phyloP scores from a whole-genome alignment of 2,329 filamentous ascomycete species.

The Nothomitra cinnamomea region DNA sequence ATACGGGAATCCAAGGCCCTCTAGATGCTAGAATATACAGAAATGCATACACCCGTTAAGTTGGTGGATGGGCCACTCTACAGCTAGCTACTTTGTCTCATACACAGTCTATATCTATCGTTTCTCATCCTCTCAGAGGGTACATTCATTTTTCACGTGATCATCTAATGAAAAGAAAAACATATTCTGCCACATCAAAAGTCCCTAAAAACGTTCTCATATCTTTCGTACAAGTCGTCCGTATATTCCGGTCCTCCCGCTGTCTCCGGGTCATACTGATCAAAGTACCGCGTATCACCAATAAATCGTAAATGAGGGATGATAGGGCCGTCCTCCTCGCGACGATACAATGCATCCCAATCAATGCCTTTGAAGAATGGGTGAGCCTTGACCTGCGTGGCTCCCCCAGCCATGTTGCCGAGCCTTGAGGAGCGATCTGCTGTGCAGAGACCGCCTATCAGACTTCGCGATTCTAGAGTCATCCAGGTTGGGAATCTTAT shows the following conservation, averaged over 20 bases:
- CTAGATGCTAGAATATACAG: too few species aligned
- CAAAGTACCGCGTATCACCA: slow-evolving; percentile 46
- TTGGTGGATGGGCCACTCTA: too few species aligned
- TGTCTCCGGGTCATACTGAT: slow-evolving; percentile 44
- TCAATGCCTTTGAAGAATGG: slow-evolving; percentile 44
- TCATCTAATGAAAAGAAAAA: too few species aligned
- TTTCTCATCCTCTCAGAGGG: too few species aligned
- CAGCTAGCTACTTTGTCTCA: too few species aligned
- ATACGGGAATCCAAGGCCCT: too few species aligned
- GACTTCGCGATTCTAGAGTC: slow-evolving; percentile 39
- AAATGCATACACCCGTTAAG: too few species aligned
- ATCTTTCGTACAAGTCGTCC: slow-evolving; percentile 40
- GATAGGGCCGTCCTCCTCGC: slow-evolving; percentile 42
- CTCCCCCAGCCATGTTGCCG: slow-evolving; percentile 44
- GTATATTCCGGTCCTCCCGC: slow-evolving; percentile 36
- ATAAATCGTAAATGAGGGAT: slow-evolving; percentile 41
- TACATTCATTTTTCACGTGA: too few species aligned
- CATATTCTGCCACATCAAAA: slow-evolving; percentile 26
- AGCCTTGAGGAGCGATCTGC: slow-evolving; percentile 45
- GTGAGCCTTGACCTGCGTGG: slow-evolving; percentile 40
- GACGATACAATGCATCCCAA: slow-evolving; percentile 46
- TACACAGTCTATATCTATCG: too few species aligned
- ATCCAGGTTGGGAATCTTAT: slow-evolving; percentile 43
- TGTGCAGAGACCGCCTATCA: slow-evolving; percentile 44
- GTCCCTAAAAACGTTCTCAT: slow-evolving; percentile 42